phyloP scores from a whole-genome alignment of 345 rosid species.

The Streptanthus diversifolius region DNA sequence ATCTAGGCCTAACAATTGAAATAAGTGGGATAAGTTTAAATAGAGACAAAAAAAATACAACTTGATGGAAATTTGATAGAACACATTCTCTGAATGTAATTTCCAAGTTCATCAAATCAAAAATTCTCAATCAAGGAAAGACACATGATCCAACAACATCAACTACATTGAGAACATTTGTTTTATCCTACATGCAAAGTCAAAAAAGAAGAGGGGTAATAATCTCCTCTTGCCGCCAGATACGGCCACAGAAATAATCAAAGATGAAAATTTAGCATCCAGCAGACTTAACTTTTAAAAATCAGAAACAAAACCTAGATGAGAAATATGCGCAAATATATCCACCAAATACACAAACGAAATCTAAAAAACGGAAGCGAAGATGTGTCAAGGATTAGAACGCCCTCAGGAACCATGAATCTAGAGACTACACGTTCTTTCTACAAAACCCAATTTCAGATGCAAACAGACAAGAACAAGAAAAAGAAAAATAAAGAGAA shows the following conservation, averaged over 20 bases:
- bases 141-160: conserved; percentile 8
- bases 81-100: background rate
- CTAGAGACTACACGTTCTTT: background rate
- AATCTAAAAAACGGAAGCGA: background rate
- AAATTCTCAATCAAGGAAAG: background rate
- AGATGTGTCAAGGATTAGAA: background rate
- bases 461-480: background rate
- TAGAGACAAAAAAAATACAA: background rate
- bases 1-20: background rate
- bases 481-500: background rate
- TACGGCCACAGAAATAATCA: background rate
- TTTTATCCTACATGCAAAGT: conserved; percentile 13
- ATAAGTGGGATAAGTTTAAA: background rate
- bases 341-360: background rate
- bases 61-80: background rate
- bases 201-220: background rate
- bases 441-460: conserved; percentile 3
- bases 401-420: background rate
- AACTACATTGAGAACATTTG: background rate
- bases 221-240: background rate
- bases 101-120: background rate
- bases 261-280: background rate
- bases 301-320: conserved; percentile 8
- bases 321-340: background rate
- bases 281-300: conserved; percentile 6